These are phyloP conservation scores for Tulasnella calospora DNA, from an alignment of 768 basidiomycete genomes.

Conservation along the genomic window DNA sequence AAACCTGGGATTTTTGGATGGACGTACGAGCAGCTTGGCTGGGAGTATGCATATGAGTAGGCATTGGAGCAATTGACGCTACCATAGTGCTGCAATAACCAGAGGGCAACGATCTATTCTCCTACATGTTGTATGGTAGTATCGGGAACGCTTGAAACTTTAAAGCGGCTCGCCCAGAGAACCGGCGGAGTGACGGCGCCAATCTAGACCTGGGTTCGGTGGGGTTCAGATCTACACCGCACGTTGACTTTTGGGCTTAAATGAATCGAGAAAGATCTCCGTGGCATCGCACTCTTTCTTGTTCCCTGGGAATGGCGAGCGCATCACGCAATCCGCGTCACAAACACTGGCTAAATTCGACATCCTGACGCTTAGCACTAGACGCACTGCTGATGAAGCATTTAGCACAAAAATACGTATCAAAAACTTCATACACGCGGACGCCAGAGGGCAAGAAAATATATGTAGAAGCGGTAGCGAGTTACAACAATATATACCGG, in stretches of 20 bases:
- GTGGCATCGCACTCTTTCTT: not conserved
- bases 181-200: too few relatives aligned
- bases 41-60: too few relatives aligned
- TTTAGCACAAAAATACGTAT: not conserved
- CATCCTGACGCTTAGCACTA: not conserved
- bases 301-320: not conserved
- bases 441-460: not conserved
- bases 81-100: too few relatives aligned
- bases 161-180: too few relatives aligned
- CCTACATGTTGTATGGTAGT: too few relatives aligned
- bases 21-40: conserved; percentile 17
- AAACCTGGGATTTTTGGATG: conserved; percentile 1
- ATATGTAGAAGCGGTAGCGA: not conserved
- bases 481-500: conserved; percentile 8
- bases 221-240: too few relatives aligned
- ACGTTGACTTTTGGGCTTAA: too few relatives aligned
- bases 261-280: not conserved
- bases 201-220: too few relatives aligned
- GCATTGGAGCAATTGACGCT: too few relatives aligned
- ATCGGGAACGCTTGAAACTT: too few relatives aligned
- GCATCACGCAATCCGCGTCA: not conserved
- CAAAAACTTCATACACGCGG: too few relatives aligned
- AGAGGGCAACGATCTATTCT: too few relatives aligned
- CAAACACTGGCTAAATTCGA: conserved; percentile 5
- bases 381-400: not conserved